Base-by-base conservation (phyloP, 495 filamentous ascomycete genomes). In the Xylaria castorea region DNA sequence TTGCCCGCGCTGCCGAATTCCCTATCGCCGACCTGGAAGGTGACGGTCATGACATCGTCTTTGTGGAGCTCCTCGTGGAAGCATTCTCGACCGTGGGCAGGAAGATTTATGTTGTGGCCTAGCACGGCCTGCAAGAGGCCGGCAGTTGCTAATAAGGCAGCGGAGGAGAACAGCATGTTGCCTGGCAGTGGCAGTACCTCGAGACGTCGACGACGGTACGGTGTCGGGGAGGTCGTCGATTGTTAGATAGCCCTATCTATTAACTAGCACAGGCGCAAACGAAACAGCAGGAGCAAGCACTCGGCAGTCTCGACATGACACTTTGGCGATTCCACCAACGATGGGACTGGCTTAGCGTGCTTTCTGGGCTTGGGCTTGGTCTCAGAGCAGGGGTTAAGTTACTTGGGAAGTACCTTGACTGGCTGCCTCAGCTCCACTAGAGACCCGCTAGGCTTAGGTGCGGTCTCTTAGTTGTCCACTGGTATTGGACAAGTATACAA, bases 1-100 rank as follows among this genome's bases (percentile, higher is more conserved):
- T 98, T 98, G 16, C 96, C 95, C 51, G 94, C 94, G 20, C 93
- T 91, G 38, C 95, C 96, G 81, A 98, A 98, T 77, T 99, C 96
- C 69, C 97, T 84, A 80, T 99, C 96, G 75, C 97, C 96, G 71
- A 98, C 95, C 85, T 98, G 96, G 86, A 97, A 99, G 20, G 94
- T 96, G 40, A 99, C 95, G 12, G 94, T 98, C 96, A 99, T 99
- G 82, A 92, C 91, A 84, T 99, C 96, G 82, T 97, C 96, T 76
- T 87, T 89, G 85, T 97, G 94, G 53, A 99, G 90, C 62, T 84
- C 81, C 85, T 99, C 96, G 88, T 97, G 94, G 88, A 98, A 99
- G 86, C 96, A 99, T 86, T 99, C 96, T 80, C 94, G 88, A 73
- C 92, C 90, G 82, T 98, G 94, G 69, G 96, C 90, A 67, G 90